These are phyloP conservation scores for Hura crepitans DNA, from an alignment of 441 rosid genomes.

Conservation along the genomic window DNA sequence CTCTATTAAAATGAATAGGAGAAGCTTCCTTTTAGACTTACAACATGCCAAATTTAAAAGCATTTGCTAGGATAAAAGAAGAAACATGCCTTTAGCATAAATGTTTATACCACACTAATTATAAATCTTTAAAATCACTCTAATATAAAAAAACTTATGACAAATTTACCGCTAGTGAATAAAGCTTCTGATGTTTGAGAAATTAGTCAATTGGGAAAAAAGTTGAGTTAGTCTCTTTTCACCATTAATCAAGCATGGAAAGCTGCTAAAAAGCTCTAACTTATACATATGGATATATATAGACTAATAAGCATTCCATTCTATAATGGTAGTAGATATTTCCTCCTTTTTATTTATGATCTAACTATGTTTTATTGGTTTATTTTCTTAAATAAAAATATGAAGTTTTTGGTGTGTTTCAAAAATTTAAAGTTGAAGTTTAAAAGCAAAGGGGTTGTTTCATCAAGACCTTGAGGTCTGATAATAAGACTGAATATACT, in stretches of 20 bases:
- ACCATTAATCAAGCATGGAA: not conserved
- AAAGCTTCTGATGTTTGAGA: not conserved
- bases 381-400: not conserved
- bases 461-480: no score
- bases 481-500: no score
- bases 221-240: not conserved
- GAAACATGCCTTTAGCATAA: not conserved
- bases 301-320: not conserved
- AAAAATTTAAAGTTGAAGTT: no score
- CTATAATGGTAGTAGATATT: not conserved
- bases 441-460: no score
- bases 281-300: not conserved
- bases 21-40: not conserved
- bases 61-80: not conserved
- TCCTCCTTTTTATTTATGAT: not conserved
- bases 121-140: not conserved
- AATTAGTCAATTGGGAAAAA: not conserved
- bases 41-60: not conserved
- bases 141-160: not conserved
- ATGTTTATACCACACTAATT: not conserved
- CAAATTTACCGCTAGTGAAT: no score
- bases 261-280: conserved; percentile 4
- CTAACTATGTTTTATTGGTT: not conserved
- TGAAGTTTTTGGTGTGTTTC: no score
- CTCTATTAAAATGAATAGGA: not conserved